phyloP scores from a whole-genome alignment of 2,329 filamentous ascomycete genomes.

The Pseudocercospora pini-densiflorae region DNA sequence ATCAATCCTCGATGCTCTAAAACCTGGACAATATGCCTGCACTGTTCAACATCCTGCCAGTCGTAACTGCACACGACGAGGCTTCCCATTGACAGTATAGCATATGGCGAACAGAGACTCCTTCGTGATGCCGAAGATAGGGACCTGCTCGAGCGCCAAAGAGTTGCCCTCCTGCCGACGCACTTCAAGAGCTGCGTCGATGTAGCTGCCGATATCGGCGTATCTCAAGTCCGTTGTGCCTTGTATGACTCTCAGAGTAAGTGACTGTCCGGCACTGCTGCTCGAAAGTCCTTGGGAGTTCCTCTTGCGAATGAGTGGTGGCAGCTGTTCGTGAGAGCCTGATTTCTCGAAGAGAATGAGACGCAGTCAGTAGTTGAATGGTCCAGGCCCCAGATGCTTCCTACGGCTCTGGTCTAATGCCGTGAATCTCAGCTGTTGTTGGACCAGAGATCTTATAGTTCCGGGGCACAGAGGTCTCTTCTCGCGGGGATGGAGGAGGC shows the following conservation, averaged over 20 bases:
- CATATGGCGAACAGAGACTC: conserved; percentile 47
- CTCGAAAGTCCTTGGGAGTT: background rate
- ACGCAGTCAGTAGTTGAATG: background rate
- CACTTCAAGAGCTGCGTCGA: conserved; percentile 30
- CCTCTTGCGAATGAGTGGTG: too few species aligned
- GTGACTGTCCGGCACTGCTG: conserved; percentile 11
- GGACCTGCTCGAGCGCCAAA: conserved; percentile 46
- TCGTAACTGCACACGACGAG: conserved; percentile 39
- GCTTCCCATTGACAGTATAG: conserved; percentile 41
- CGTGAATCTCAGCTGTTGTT: background rate
- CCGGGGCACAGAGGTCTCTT: background rate
- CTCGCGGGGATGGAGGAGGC: background rate
- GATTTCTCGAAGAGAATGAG: too few species aligned
- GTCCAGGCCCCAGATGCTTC: background rate
- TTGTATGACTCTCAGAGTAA: conserved; percentile 27
- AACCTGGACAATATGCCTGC: conserved; percentile 30
- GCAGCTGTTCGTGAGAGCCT: too few species aligned
- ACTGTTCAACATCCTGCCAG: conserved; percentile 33
- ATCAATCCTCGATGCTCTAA: conserved; percentile 36
- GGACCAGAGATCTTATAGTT: background rate
- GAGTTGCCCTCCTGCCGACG: conserved; percentile 32
- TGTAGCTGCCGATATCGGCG: conserved; percentile 34
- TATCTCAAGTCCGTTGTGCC: conserved; percentile 30
- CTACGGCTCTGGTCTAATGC: background rate
- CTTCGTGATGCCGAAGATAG: conserved; percentile 50